Evolutionary conservation across 228 moss, liverwort and hornwort species (phyloP), one percentile per base, ranked within the genome.

Genomic region (Sphagnum magellanicum): DNA sequence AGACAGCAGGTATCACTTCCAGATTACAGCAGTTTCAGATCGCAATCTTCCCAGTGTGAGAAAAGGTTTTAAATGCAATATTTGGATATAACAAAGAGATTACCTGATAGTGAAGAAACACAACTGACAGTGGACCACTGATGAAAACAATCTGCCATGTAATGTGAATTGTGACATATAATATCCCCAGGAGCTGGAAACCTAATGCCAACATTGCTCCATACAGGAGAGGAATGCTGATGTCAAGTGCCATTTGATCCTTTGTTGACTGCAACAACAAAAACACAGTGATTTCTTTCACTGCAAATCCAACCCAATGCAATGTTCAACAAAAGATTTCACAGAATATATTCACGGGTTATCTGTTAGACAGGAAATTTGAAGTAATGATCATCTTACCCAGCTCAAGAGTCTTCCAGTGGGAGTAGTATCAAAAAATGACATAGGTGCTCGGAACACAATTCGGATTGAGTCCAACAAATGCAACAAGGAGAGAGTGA

Each of bases 361-460:
- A 3, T 32, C 32, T 32, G 32, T 32, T 32, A 32, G 32, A 32
- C 32, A 32, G 55, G 55, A 8, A 4, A 8, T 55, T 12, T 55
- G 12, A 55, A 55, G 55, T 12, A 55, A 12, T 8, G 8, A 12
- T 55, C 55, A 8, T 8, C 82, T 68, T 88, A 96, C 93, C 67
- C 96, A 83, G 74, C 86, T 92, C 60, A 91, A 74, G 32, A 96
- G 89, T 73, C 96, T 81, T 70, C 92, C 91, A 0, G 86, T 58
- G 17, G 91, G 96, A 9, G 92, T 92, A 16, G 88, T 89, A 60
- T 96, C 92, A 74, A 96, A 92, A 71, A 96, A 96, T 51, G 91
- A 81, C 91, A 91, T 92, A 0, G 89, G 92, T 46, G 96, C 89
- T 16, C 86, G 86, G 68, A 92, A 89, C 17, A 96, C 76, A 77